Evolutionary conservation across 495 filamentous ascomycete genomes (phyloP).

Genomic region (Aspergillus baeticus): DNA sequence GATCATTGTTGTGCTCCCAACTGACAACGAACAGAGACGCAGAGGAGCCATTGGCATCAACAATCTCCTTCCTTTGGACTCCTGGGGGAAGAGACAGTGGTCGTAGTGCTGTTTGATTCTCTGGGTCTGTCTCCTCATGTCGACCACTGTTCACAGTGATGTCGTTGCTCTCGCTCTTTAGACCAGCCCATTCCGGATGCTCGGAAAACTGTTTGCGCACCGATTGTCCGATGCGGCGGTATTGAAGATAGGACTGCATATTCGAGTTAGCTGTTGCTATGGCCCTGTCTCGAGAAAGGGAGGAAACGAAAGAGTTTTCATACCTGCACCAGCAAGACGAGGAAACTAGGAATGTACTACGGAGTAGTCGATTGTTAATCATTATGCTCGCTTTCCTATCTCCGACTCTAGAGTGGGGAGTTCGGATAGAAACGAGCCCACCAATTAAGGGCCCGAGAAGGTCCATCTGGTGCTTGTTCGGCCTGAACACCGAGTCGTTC

Average conservation of each 20-base stretch:
- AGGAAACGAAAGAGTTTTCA: neutral
- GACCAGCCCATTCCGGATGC: neutral
- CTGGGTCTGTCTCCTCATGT: neutral
- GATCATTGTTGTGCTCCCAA: slow-evolving; percentile 54
- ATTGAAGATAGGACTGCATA: slow-evolving; percentile 19
- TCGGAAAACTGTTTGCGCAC: slow-evolving; percentile 13
- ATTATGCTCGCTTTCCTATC: neutral
- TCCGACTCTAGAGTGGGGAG: neutral
- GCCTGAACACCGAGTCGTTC: no score
- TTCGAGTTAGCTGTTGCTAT: neutral
- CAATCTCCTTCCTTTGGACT: neutral
- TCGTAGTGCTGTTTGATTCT: neutral
- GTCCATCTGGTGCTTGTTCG: no score
- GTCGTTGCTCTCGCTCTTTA: neutral
- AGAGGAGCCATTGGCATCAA: neutral
- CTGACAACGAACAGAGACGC: slow-evolving; percentile 42
- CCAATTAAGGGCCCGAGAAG: no score
- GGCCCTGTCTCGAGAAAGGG: neutral
- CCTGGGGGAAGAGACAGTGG: slow-evolving; percentile 7
- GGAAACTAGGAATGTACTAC: neutral
- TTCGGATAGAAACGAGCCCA: neutral
- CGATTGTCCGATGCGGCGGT: slow-evolving; percentile 15
- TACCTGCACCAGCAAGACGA: neutral
- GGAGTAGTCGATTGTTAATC: slow-evolving; percentile 7
- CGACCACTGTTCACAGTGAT: neutral